These are phyloP conservation scores for Ganoderma boninense DNA, from an alignment of 1,284 basidiomycete genomes.

Conservation along the genomic window DNA sequence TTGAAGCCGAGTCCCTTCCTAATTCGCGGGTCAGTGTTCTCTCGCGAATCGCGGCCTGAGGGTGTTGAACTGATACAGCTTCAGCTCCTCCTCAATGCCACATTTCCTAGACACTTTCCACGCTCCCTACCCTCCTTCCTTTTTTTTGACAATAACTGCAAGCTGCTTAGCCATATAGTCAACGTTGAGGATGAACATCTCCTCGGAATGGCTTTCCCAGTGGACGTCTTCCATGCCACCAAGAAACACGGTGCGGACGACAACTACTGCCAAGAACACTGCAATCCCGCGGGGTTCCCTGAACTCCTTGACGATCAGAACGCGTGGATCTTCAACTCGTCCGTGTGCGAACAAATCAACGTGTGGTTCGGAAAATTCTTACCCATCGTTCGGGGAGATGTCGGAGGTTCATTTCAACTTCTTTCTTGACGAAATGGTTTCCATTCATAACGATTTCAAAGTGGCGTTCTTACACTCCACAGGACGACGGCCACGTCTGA, in stretches of 20 bases:
- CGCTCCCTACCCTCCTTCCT: constrained; percentile 19
- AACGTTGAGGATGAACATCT: background rate
- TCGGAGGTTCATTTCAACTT: too few species aligned
- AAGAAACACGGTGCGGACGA: constrained; percentile 44
- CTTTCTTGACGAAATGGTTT: constrained; percentile 46
- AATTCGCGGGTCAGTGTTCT: background rate
- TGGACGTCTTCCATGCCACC: constrained; percentile 46
- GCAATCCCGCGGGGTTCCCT: constrained; percentile 41
- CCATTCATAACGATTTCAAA: background rate
- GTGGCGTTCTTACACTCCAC: background rate
- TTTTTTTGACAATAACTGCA: constrained; percentile 44
- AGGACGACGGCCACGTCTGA: background rate
- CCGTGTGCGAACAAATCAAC: constrained; percentile 33
- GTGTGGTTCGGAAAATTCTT: constrained; percentile 36
- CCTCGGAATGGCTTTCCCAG: constrained; percentile 33
- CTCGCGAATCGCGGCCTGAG: too few species aligned
- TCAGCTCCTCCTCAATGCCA: background rate
- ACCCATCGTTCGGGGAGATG: constrained; percentile 43
- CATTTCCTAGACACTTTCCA: background rate
- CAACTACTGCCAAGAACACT: constrained; percentile 39
- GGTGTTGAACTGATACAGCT: too few species aligned
- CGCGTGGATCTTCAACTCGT: constrained; percentile 44
- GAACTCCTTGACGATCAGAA: constrained; percentile 36
- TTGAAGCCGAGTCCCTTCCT: constrained; percentile 44
- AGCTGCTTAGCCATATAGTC: constrained; percentile 20